Evolutionary conservation across 371 early-diverging fungal species (phyloP).

Genomic region (Mucor sp.): DNA sequence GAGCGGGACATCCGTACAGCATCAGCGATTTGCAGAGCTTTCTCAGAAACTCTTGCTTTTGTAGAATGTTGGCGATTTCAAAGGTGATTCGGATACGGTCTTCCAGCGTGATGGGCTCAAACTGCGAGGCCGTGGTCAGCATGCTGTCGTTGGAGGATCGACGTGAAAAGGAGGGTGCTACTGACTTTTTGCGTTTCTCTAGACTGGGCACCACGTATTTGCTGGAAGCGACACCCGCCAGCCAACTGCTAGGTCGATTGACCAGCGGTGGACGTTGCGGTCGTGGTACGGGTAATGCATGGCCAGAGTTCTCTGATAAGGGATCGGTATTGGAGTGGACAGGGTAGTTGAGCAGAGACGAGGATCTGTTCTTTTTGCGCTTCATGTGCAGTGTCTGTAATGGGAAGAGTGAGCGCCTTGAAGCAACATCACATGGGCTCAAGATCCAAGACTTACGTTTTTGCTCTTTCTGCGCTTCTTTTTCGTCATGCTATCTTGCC

Average conservation of each 20-base stretch:
- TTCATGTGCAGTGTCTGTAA: neutral
- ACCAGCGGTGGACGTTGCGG: constrained; percentile 33
- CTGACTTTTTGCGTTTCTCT: constrained; percentile 34
- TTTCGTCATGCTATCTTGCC: neutral
- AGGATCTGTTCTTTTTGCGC: constrained; percentile 3
- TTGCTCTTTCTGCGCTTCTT: constrained; percentile 2
- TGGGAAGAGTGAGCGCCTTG: neutral
- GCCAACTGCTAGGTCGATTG: constrained; percentile 44
- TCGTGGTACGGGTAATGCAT: neutral
- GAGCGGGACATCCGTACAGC: constrained; percentile 62
- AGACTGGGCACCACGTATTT: constrained; percentile 48
- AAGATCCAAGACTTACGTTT: neutral
- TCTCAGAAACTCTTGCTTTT: constrained; percentile 60
- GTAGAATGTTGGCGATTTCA: constrained; percentile 62
- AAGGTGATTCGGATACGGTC: constrained; percentile 61
- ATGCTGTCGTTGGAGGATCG: constrained; percentile 42
- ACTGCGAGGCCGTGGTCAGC: constrained; percentile 51
- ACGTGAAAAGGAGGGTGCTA: constrained; percentile 28
- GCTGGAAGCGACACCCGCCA: constrained; percentile 34
- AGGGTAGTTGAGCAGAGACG: constrained; percentile 11
- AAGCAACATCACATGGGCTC: no score
- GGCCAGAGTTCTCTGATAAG: neutral
- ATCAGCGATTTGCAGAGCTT: constrained; percentile 55
- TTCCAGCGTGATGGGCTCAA: constrained; percentile 52
- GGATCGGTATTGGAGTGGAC: constrained; percentile 11